Base-by-base conservation (phyloP, 2,329 filamentous ascomycete species). In the Cladosporium sp. region DNA sequence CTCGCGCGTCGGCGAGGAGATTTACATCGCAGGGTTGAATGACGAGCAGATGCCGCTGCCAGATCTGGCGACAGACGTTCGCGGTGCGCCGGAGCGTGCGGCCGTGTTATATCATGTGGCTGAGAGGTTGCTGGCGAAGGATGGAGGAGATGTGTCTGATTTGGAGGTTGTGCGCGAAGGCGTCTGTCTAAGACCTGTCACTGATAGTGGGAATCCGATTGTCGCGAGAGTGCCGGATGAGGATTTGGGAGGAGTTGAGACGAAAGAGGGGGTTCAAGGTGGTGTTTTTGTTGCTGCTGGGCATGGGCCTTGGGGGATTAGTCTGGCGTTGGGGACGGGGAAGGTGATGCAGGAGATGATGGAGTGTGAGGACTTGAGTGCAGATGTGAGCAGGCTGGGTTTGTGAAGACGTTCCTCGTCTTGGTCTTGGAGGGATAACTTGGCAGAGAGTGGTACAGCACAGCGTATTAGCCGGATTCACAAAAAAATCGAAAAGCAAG, bases 11-110 rank as follows among this genome's bases (percentile, higher is more conserved):
- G 80, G 80, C 7, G 83, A 81, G 1, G 78, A 88, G 50, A 78
- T 92, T 16, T 92, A 88, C 65, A 69, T 92, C 29, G 84, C 84
- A 0, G 87, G 87, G 0, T 64, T 91, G 32, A 91, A 92, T 62
- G 79, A 76, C 30, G 69, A 77, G 0, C 64, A 61, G 1, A 74
- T 86, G 4, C 75, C 79, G 0, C 69, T 92, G 8, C 86, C 87
- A 0, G 66, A 72, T 0, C 57, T 75, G 3, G 75, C 82, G 0
- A 75, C 73, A 0, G 74, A 78, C 38, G 32, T 35, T n/a, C 32
- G 32, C 13, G 69, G 73, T 0, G 67, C 69, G 45, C 69, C 78
- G n/a, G 71, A 76, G 11, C 60, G 64, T 1, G 62, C 69, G 11
- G 71, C 77, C 8, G 68, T 85, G 2, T 60, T 86, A 43, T 75